Conservation (phyloP, 148 eudicot genomes). For the Silene latifolia region DNA sequence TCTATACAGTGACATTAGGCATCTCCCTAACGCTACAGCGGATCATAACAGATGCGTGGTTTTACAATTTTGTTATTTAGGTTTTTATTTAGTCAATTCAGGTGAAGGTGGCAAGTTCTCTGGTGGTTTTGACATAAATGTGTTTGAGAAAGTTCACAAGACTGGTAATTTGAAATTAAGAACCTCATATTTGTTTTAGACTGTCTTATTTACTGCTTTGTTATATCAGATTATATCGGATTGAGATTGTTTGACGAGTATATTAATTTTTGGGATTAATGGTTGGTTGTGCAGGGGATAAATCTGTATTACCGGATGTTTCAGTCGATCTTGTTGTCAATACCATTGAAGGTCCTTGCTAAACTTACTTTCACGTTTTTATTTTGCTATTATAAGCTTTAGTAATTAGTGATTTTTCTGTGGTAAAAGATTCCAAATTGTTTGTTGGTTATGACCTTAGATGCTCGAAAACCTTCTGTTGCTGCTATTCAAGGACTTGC, state of each 20-base stretch:
- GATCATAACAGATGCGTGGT: no score
- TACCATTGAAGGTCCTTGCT: slow-evolving; percentile 67
- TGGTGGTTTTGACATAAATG: slow-evolving; percentile 86
- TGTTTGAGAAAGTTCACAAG: slow-evolving; percentile 65
- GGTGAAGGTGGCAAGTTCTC: slow-evolving; percentile 77
- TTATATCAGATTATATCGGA: neutral
- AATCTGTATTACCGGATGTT: slow-evolving; percentile 51
- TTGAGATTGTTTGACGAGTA: neutral
- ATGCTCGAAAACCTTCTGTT: slow-evolving; percentile 78
- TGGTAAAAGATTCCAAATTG: neutral
- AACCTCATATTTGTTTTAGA: no score
- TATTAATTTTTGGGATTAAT: neutral
- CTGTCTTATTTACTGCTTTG: neutral
- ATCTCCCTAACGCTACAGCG: neutral
- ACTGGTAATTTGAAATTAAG: slow-evolving; percentile 82
- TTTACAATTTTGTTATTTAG: neutral
- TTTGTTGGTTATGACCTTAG: slow-evolving; percentile 31
- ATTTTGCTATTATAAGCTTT: neutral
- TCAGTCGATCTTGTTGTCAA: slow-evolving; percentile 68
- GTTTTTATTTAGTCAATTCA: slow-evolving; percentile 23
- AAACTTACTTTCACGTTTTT: neutral
- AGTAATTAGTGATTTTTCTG: neutral
- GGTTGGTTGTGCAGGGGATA: slow-evolving; percentile 57
- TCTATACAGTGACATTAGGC: neutral
- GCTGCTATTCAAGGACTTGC: slow-evolving; percentile 94